Conservation (phyloP, 768 basidiomycete genomes). For the Xerocomellus chrysenteron region DNA sequence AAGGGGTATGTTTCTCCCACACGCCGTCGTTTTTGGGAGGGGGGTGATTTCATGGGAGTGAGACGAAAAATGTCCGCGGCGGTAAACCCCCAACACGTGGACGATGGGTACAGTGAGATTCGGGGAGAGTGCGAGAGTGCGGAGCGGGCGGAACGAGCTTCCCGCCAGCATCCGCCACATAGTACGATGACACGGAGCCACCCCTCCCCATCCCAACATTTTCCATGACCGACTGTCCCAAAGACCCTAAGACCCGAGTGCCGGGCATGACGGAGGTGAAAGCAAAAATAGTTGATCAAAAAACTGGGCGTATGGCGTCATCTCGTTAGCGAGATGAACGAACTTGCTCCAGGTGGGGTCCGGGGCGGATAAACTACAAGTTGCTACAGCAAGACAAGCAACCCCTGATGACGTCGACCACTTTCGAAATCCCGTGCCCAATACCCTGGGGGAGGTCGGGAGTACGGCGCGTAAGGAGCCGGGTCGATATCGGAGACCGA, state of each 20-base stretch:
- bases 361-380: constrained; percentile 1
- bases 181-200: neutral
- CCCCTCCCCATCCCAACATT: neutral
- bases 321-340: constrained; percentile 13
- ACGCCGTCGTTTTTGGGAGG: neutral
- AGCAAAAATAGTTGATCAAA: neutral
- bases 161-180: constrained; percentile 15
- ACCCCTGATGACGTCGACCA: constrained; percentile 22
- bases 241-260: constrained; percentile 2
- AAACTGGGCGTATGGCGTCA: constrained; percentile 10
- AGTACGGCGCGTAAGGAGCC: constrained; percentile 4
- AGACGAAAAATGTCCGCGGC: constrained; percentile 17
- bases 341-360: neutral
- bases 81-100: neutral
- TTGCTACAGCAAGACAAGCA: neutral
- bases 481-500: constrained; percentile 13
- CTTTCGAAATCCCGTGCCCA: constrained; percentile 2
- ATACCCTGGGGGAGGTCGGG: neutral
- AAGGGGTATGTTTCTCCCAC: constrained; percentile 7
- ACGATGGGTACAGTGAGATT: neutral
- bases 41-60: neutral
- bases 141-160: neutral
- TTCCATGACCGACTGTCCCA: neutral
- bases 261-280: constrained; percentile 3
- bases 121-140: neutral